Evolutionary conservation across 306 rosid species (phyloP).

Genomic region (Cucumis melo): DNA sequence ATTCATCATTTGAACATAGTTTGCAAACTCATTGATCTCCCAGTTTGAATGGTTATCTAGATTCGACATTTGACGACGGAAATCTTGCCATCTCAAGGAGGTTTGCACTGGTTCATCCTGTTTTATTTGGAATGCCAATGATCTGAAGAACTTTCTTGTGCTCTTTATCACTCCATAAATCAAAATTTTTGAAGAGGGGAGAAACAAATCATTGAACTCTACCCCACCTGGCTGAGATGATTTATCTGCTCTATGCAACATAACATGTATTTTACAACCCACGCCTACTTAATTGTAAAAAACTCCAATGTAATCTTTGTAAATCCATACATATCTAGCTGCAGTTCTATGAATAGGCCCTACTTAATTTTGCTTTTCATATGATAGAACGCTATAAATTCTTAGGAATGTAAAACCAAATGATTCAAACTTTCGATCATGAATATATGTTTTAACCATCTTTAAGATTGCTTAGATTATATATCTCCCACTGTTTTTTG

Average conservation of each 20-base stretch:
- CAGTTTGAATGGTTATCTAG: background rate
- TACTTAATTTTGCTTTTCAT: background rate
- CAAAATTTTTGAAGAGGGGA: background rate
- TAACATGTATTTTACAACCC: background rate
- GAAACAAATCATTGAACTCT: background rate
- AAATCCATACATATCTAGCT: background rate
- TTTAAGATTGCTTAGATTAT: background rate
- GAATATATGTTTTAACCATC: background rate
- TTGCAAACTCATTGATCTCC: conserved; percentile 23
- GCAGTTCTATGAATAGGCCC: background rate
- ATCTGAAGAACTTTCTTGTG: too few species aligned
- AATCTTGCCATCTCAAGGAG: background rate
- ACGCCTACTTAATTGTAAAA: background rate
- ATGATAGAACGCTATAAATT: background rate
- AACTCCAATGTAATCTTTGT: background rate
- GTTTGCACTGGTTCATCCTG: background rate
- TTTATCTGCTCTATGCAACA: background rate
- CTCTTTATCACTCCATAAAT: background rate
- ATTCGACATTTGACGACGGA: background rate
- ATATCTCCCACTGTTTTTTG: too few species aligned
- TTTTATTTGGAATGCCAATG: background rate
- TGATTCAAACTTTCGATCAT: background rate
- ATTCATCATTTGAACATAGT: conserved; percentile 23
- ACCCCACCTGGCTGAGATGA: background rate
- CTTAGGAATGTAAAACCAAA: background rate